Conservation (phyloP, 2,329 filamentous ascomycete species). For the Diplodia scrobiculata region DNA sequence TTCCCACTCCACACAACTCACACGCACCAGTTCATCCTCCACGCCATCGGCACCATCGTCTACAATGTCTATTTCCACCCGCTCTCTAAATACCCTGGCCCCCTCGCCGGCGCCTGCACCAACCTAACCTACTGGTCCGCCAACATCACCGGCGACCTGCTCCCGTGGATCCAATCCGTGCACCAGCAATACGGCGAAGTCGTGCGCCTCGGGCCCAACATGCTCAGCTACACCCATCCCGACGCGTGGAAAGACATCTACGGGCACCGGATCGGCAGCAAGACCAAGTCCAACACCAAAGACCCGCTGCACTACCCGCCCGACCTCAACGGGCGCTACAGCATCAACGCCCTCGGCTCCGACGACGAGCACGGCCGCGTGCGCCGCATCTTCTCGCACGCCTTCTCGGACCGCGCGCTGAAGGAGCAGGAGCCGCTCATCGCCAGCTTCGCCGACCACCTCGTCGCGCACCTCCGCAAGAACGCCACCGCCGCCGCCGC, state of each 20-base stretch:
- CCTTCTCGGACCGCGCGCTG: conserved; percentile 44
- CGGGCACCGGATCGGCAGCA: neutral
- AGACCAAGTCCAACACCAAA: neutral
- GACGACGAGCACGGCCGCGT: conserved; percentile 41
- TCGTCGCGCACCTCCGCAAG: conserved; percentile 32
- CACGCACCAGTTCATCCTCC: conserved; percentile 18
- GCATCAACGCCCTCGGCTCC: neutral
- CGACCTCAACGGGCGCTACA: neutral
- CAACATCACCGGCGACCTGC: neutral
- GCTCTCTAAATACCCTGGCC: conserved; percentile 49
- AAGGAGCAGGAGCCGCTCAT: conserved; percentile 27
- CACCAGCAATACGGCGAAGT: conserved; percentile 49
- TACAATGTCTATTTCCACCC: conserved; percentile 51
- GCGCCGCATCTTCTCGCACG: conserved; percentile 45
- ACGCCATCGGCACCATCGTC: conserved; percentile 33
- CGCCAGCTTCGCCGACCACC: conserved; percentile 33
- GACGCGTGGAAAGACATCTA: conserved; percentile 51
- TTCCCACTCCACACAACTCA: neutral
- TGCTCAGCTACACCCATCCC: conserved; percentile 43
- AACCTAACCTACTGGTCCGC: conserved; percentile 34
- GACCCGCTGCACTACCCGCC: neutral
- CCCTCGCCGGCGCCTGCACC: conserved; percentile 40
- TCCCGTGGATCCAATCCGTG: conserved; percentile 29
- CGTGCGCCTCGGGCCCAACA: conserved; percentile 47
- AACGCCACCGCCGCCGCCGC: too few relatives aligned